Conservation (phyloP, 2,329 filamentous ascomycete species). For the Botryosphaeria dothidea region DNA sequence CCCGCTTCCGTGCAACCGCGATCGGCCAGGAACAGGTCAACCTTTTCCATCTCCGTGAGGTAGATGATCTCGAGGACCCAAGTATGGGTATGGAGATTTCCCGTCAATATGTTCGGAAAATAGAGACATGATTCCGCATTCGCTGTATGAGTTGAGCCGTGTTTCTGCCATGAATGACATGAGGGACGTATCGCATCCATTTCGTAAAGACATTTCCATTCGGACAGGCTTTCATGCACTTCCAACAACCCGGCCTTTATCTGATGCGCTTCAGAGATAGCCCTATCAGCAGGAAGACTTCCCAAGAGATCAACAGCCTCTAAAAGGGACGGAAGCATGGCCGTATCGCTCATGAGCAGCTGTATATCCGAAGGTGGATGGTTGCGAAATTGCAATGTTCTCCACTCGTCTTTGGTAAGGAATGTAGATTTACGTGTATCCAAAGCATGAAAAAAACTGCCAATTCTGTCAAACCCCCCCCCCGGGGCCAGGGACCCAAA, state of each 20-base stretch:
- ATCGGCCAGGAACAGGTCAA: conserved; percentile 7
- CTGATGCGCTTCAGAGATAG: not conserved
- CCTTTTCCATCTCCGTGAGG: conserved; percentile 29
- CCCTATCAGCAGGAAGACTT: not conserved
- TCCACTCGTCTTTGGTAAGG: conserved; percentile 34
- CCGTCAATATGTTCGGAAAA: conserved; percentile 39
- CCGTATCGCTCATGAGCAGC: conserved; percentile 32
- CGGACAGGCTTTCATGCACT: not conserved
- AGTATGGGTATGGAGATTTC: conserved; percentile 41
- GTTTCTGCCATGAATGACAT: too few species aligned
- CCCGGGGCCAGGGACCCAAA: too few species aligned
- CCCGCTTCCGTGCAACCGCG: not conserved
- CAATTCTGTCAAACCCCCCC: not conserved
- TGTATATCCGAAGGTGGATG: conserved; percentile 34
- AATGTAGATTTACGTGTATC: conserved; percentile 33
- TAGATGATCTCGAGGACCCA: conserved; percentile 44
- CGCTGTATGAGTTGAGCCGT: not conserved
- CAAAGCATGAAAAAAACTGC: conserved; percentile 29
- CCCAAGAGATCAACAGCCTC: conserved; percentile 25
- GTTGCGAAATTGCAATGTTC: conserved; percentile 32
- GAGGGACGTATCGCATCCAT: too few species aligned
- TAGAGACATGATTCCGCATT: conserved; percentile 23
- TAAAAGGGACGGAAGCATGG: conserved; percentile 32
- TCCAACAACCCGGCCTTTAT: not conserved
- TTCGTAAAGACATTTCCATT: not conserved